Conservation (phyloP, 2,329 filamentous ascomycete genomes). For the Clonostachys byssicola region DNA sequence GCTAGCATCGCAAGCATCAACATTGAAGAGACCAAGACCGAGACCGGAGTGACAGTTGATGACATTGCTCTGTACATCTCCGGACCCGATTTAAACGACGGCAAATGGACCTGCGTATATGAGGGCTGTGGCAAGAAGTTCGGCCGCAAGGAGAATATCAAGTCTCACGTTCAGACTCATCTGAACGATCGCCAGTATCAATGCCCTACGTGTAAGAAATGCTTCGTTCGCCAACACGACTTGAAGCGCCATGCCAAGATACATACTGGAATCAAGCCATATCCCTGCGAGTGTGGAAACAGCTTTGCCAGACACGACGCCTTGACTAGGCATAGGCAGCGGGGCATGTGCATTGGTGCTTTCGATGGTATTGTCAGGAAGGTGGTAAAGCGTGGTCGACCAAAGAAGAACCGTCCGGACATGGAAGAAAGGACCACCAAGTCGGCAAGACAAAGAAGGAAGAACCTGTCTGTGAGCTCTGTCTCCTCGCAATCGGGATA, state of each 20-base stretch:
- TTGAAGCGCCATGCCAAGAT: conserved; percentile 97
- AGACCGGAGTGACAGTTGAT: conserved; percentile 83
- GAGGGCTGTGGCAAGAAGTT: conserved; percentile 84
- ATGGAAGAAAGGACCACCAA: conserved; percentile 18
- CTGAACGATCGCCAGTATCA: conserved; percentile 93
- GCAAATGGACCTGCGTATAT: conserved; percentile 75
- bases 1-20: conserved; percentile 59
- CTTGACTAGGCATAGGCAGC: conserved; percentile 86
- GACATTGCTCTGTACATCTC: conserved; percentile 75
- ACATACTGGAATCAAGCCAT: conserved; percentile 92
- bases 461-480: conserved; percentile 47
- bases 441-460: conserved; percentile 44
- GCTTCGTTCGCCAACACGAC: conserved; percentile 95
- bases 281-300: conserved; percentile 90
- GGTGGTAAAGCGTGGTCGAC: conserved; percentile 58
- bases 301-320: conserved; percentile 95
- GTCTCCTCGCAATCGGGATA: conserved; percentile 50
- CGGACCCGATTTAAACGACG: conserved; percentile 67
- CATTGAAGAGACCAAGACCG: conserved; percentile 61
- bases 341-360: conserved; percentile 93
- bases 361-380: conserved; percentile 73
- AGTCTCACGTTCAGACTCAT: conserved; percentile 96
- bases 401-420: conserved; percentile 41
- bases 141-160: conserved; percentile 98
- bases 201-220: conserved; percentile 90